Conservation (phyloP, 2,329 filamentous ascomycete species). For the Cladosporium cucumerinum region DNA sequence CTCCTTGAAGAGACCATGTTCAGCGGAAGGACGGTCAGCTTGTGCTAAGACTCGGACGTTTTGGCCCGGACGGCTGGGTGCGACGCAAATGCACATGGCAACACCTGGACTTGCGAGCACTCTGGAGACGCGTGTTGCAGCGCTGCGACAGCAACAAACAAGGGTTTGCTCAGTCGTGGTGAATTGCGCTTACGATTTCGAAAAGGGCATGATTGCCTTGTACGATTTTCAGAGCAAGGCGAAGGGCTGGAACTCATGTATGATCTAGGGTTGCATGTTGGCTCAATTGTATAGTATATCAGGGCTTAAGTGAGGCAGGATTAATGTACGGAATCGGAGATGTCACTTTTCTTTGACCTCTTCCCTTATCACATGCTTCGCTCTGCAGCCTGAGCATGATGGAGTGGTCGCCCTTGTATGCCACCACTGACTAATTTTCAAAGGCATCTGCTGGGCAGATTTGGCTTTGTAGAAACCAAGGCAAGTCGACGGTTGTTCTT, state of each 20-base stretch:
- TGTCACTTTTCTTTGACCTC: too few relatives aligned
- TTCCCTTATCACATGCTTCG: too few relatives aligned
- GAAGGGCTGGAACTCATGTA: not conserved
- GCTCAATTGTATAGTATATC: not conserved
- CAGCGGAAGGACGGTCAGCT: not conserved
- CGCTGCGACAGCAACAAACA: not conserved
- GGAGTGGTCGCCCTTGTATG: too few relatives aligned
- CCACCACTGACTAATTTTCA: too few relatives aligned
- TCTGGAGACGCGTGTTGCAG: too few relatives aligned
- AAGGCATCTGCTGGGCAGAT: too few relatives aligned
- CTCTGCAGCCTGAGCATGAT: too few relatives aligned
- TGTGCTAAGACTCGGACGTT: not conserved
- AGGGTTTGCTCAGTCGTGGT: not conserved
- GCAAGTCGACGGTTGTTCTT: too few relatives aligned
- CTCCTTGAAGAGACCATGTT: constrained; percentile 22
- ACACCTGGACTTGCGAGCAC: not conserved
- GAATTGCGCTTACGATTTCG: not conserved
- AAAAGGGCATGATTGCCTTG: not conserved
- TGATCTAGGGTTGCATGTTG: not conserved
- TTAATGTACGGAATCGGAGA: not conserved
- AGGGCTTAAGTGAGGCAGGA: not conserved
- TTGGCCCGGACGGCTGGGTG: not conserved
- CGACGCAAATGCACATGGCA: too few relatives aligned
- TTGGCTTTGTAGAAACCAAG: too few relatives aligned
- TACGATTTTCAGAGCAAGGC: not conserved